These are phyloP conservation scores for Leccinum pachyderme DNA, from an alignment of 1,284 basidiomycete species.

Conservation along the genomic window DNA sequence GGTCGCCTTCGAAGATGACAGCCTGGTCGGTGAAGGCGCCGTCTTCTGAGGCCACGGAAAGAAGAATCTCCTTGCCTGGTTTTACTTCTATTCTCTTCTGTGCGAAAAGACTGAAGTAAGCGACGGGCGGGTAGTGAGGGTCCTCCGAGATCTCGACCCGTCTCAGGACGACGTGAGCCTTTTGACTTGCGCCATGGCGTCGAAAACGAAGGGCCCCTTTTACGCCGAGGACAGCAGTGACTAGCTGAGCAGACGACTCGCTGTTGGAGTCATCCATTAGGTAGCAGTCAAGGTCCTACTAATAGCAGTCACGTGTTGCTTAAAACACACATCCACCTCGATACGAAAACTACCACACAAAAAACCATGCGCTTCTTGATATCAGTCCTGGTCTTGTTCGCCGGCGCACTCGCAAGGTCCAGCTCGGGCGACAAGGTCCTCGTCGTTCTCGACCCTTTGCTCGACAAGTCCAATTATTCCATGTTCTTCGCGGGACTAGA, in stretches of 20 bases:
- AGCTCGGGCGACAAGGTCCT: conserved; percentile 82
- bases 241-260: conserved; percentile 27
- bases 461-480: conserved; percentile 68
- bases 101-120: conserved; percentile 60
- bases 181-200: conserved; percentile 55
- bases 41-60: conserved; percentile 51
- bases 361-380: conserved; percentile 20
- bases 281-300: neutral
- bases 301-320: neutral
- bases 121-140: conserved; percentile 40
- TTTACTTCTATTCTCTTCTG: conserved; percentile 64
- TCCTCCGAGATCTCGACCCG: conserved; percentile 51
- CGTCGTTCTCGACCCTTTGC: conserved; percentile 74
- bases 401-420: conserved; percentile 60
- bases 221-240: conserved; percentile 52
- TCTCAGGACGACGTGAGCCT: conserved; percentile 56
- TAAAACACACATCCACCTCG: neutral
- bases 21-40: conserved; percentile 52
- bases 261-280: conserved; percentile 33
- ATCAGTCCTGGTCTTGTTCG: conserved; percentile 28
- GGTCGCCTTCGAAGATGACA: conserved; percentile 54
- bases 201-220: conserved; percentile 54
- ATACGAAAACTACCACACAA: no score
- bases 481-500: conserved; percentile 78
- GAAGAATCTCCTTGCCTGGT: conserved; percentile 63